phyloP scores from a whole-genome alignment of 73 alveolate species.

The Breviolum minutum region DNA sequence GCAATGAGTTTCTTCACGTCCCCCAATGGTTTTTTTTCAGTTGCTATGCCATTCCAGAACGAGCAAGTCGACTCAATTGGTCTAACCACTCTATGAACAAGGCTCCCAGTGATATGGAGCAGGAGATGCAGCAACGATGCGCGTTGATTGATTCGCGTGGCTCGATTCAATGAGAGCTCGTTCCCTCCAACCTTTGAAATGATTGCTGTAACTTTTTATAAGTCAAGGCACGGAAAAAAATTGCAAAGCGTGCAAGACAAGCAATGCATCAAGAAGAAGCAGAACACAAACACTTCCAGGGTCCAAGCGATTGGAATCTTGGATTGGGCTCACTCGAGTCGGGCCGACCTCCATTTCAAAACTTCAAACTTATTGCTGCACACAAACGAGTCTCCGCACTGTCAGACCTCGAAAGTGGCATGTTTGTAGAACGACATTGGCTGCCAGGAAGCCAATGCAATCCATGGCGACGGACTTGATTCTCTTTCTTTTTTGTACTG shows the following conservation, averaged over 20 bases:
- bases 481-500: no score
- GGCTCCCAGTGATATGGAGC: constrained; percentile 37
- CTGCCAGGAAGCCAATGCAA: no score
- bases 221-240: background rate
- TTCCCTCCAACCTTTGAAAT: constrained; percentile 27
- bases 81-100: background rate
- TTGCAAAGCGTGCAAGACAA: background rate
- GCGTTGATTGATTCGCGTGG: background rate
- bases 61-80: background rate
- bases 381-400: no score
- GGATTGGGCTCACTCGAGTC: constrained; percentile 33
- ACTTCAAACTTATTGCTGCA: background rate
- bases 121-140: background rate
- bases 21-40: background rate
- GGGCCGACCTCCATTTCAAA: constrained; percentile 30
- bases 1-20: background rate
- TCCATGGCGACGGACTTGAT: no score
- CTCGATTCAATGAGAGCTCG: constrained; percentile 5
- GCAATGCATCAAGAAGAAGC: background rate
- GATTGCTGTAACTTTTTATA: background rate
- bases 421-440: constrained; percentile 36
- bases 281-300: background rate
- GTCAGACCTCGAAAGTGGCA: constrained; percentile 26
- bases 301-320: background rate
- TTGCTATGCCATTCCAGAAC: background rate